Evolutionary conservation across 176 grass and related monocot species (phyloP), one percentile per base, ranked within the genome.

Genomic region (Eleusine coracana): DNA sequence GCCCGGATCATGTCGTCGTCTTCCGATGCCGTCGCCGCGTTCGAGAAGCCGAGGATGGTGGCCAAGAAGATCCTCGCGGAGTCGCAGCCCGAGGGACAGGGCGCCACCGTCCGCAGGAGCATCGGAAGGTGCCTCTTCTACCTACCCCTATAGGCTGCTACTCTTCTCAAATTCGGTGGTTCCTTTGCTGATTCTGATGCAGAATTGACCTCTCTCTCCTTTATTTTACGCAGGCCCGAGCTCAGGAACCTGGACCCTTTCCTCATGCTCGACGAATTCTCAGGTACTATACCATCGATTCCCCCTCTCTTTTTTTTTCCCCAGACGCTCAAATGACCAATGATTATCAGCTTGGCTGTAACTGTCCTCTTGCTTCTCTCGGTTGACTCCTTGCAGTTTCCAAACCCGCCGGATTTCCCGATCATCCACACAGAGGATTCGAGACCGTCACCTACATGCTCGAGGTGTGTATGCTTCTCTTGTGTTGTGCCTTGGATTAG

Each of bases 391-490:
- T 36, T 11, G 63, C 85, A 87, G 91, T 93, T 59, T 97, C 89
- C 48, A 82, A 86, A 39, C 91, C 91, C 20, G 94, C 81, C 20
- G 91, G 94, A 0, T 97, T 97, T 50, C 93, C 94, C 8, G 94
- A 97, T 34, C 94, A 97, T 13, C 94, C 94, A 0, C 94, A 97
- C 88, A 83, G 94, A 72, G 89, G 94, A 51, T 97, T 97, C 34
- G 94, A 97, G 84, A 97, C 94, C 34, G 94, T 93, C 5, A 97
- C 94, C 73, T 97, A 97, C 86, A 93, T 97, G 94, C 84, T 97
- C n/a, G 66, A 97, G n/a, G 94, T 93, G 62, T 0, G 59, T 10
- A 1, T 69, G 16, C 66, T 10, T 6, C 3, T 37, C 40, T 6
- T 17, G 4, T 20, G 0, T 21, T 4, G 1, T 78, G 42, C 67